Evolutionary conservation across 108 stramenopile species (phyloP), one percentile per base, ranked within the genome.

Genomic region (Stephanodiscus minutulus): DNA sequence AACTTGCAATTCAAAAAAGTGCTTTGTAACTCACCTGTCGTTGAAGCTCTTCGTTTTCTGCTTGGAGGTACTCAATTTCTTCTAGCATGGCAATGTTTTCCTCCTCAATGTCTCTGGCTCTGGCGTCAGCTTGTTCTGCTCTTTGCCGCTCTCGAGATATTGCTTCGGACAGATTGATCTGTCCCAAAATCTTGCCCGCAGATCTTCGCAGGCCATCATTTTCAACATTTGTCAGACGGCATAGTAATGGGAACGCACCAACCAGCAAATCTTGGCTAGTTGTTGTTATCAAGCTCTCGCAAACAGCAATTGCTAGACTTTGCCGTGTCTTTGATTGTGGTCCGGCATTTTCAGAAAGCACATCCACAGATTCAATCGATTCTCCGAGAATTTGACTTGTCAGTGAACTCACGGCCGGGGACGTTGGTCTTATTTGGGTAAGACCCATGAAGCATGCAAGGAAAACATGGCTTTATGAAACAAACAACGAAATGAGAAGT

Each of bases 381-480:
- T 84, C 73, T 27, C 49, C 58, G 12, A 90, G 66, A 1, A 85
- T 74, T 65, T 74, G 61, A 54, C 81, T 69, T 24, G 82, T 69
- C 50, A 90, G 68, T 0, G 56, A 70, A 49, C 61, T 62, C 53
- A 87, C 57, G 22, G 66, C 49, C 43, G 15, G 31, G 43, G 86
- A 72, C 39, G 74, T 50, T 59, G 88, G 82, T 33, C 83, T 72
- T 20, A 81, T 60, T 50, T 77, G 66, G 55, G 85, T 86, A 3
- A 87, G 76, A 37, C 86, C 87, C 63, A 64, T 66, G 60, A 87
- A 81, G 64, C 86, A 87, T 20, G 85, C 86, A 29, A 74, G 71
- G 64, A 87, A 85, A 15, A 90, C 55, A 43, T 80, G 70, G 33
- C 55, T 56, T n/a, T 28, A 44, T 8, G 13, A 44, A 15, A 44